Evolutionary conservation across 257 asterid species (phyloP).

Genomic region (Nicotiana attenuata): DNA sequence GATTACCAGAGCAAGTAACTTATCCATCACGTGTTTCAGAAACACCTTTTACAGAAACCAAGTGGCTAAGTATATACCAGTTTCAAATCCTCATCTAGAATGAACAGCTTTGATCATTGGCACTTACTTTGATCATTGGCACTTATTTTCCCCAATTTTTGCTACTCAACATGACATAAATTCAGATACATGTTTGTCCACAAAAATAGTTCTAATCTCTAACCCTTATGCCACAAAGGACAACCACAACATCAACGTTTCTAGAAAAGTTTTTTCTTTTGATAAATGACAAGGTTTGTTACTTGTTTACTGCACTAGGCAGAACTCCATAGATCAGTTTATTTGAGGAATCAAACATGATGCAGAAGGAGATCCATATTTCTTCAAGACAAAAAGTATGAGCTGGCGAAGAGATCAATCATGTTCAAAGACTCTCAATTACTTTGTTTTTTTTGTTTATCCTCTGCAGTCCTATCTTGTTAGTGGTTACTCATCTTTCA

Average conservation of each 20-base stretch:
- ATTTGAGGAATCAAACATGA: constrained; percentile 1
- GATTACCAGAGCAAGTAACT: constrained; percentile 9
- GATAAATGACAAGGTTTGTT: neutral
- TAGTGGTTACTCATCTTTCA: neutral
- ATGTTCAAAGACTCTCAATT: neutral
- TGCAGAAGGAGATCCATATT: neutral
- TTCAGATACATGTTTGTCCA: neutral
- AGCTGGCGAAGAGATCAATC: neutral
- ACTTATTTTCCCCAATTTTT: neutral
- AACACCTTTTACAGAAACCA: neutral
- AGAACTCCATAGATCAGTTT: neutral
- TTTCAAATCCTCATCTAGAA: neutral
- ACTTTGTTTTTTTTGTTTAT: neutral
- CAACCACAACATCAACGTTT: neutral
- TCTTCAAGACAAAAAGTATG: neutral
- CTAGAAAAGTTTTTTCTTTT: neutral
- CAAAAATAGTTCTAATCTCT: neutral
- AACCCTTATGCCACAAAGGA: neutral
- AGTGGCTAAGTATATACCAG: neutral
- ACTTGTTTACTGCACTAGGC: neutral
- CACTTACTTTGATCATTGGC: neutral
- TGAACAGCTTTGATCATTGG: constrained; percentile 2
- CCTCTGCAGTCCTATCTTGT: neutral
- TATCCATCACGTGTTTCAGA: neutral
- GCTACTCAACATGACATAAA: neutral